phyloP scores from a whole-genome alignment of 805 yeast genomes.

The Starmerella scarabaei region DNA sequence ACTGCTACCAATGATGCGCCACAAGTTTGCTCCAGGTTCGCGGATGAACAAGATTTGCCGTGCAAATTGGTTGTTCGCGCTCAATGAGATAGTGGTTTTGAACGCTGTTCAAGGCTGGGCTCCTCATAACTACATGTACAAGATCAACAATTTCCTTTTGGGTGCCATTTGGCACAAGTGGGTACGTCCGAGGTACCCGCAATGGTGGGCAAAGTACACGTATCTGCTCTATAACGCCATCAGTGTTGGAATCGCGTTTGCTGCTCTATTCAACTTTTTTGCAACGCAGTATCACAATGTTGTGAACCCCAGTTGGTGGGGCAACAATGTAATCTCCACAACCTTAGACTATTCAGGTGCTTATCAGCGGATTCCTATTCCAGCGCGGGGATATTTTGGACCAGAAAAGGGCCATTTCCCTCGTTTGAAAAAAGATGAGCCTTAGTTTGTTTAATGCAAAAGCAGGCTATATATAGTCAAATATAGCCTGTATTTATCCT shows the following conservation, averaged over 20 bases:
- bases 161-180: conserved; percentile 34
- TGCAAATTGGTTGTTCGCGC: background rate
- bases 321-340: conserved; percentile 25
- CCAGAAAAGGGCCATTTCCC: conserved; percentile 11
- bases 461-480: too few species aligned
- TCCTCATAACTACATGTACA: conserved; percentile 32
- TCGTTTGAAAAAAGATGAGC: background rate
- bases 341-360: background rate
- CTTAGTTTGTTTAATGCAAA: too few species aligned
- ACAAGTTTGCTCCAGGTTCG: background rate
- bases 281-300: conserved; percentile 27
- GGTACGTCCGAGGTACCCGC: conserved; percentile 31
- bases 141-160: conserved; percentile 29
- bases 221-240: conserved; percentile 38
- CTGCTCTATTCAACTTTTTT: conserved; percentile 35
- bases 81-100: conserved; percentile 1
- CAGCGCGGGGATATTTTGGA: conserved; percentile 8
- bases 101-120: conserved; percentile 23
- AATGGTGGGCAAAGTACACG: conserved; percentile 44
- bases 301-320: conserved; percentile 37
- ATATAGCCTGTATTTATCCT: too few species aligned
- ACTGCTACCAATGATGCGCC: too few species aligned
- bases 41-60: background rate
- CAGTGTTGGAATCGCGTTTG: conserved; percentile 38
- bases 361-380: conserved; percentile 1